Conservation (phyloP, 2,329 filamentous ascomycete species). For the Ascomycota sp. region DNA sequence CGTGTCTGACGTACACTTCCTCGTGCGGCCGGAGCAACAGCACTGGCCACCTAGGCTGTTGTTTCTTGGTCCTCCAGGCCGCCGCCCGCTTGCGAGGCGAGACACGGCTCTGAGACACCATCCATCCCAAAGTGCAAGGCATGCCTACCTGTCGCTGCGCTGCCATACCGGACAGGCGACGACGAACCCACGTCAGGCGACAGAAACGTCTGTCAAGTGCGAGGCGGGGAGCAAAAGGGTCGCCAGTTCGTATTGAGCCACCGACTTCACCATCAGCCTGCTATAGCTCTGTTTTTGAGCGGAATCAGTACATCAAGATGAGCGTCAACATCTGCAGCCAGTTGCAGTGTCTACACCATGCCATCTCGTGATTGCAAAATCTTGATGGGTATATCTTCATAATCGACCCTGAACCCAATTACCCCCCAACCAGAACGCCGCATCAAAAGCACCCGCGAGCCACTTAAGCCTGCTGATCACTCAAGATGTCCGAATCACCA, state of each 20-base stretch:
- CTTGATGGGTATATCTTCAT: slow-evolving; percentile 17
- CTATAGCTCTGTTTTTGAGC: no score
- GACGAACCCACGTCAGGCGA: no score
- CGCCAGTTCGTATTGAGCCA: slow-evolving; percentile 5
- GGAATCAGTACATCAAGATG: not conserved
- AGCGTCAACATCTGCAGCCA: not conserved
- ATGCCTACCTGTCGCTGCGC: no score
- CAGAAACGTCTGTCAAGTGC: no score
- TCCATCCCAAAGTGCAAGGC: no score
- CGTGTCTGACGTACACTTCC: no score
- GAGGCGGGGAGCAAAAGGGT: slow-evolving; percentile 2
- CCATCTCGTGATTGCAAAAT: slow-evolving; percentile 13
- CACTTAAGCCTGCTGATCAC: slow-evolving; percentile 45
- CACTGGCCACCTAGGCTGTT: no score
- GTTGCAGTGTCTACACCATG: slow-evolving; percentile 5
- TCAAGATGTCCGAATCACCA: slow-evolving; percentile 95
- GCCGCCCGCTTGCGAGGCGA: no score
- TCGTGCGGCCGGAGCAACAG: no score
- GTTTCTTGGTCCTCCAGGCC: no score
- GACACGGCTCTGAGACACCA: no score
- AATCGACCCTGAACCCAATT: slow-evolving; percentile 13
- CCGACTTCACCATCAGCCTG: slow-evolving; percentile 5
- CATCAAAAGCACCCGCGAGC: slow-evolving; percentile 9
- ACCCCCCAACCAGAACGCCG: slow-evolving; percentile 26
- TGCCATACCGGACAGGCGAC: no score